Evolutionary conservation across 345 rosid genomes (phyloP), one percentile per base, ranked within the genome.

Genomic region (Eucalyptus urophylla): DNA sequence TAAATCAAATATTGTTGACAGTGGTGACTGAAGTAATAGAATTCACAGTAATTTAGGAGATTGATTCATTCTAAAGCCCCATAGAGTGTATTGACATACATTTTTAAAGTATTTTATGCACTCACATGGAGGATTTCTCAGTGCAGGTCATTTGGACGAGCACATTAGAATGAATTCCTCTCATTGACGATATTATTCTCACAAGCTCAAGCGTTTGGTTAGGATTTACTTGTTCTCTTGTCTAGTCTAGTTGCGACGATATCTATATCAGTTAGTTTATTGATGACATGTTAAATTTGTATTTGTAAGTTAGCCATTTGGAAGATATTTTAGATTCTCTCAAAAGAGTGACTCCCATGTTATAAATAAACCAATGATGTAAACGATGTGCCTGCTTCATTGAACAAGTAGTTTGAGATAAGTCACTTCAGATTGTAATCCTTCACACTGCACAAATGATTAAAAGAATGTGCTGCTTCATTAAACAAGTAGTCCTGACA

Each of bases 91-190:
- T n/a, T 10, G 43, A 50, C 67, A 8, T 69, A 2, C 1, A 69
- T 37, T 31, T 69, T 69, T 9, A 16, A 44, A 85, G 67, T 89
- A 87, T 62, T 89, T 51, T 86, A 80, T 44, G 86, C 88, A 27
- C 83, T 51, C 87, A 49, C 43, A 16, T 45, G 29, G 87, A 15
- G n/a, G 76, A 58, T 69, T 89, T 87, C 87, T 86, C 96, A 93
- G 96, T 91, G 93, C 94, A 91, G 95, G 97, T 81, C 98, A 96
- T 92, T 91, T 95, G 93, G 92, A 96, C 65, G 94, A 96, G 89
- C 98, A 96, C 92, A 92, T 95, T 80, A 85, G 47, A 88, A 86
- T 67, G 31, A 88, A 94, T 87, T 91, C 90, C 49, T 92, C 93
- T 43, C 98, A 96, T 89, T 89, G 87, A 86, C 92, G 90, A 69